Conservation (phyloP, 202 grass and related monocot genomes). For the Sporobolus alterniflorus region DNA sequence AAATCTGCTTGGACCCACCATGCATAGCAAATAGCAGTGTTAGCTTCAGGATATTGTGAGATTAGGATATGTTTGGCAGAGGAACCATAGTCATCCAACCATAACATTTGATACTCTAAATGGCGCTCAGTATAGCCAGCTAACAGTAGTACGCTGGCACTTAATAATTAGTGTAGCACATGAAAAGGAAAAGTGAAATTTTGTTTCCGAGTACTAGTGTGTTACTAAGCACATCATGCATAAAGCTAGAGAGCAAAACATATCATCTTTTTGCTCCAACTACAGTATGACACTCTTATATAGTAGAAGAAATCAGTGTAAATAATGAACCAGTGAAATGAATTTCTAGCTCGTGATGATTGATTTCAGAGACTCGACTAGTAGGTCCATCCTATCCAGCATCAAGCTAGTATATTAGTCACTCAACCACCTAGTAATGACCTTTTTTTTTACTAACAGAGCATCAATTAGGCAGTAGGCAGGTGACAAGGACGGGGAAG, state of each 20-base stretch:
- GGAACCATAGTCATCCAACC: background rate
- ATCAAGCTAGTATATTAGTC: no score
- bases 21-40: background rate
- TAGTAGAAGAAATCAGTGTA: background rate
- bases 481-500: background rate
- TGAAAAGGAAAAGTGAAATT: background rate
- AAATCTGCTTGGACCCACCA: slow-evolving; percentile 61
- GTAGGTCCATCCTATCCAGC: no score
- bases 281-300: background rate
- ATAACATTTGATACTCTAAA: no score
- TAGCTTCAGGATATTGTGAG: background rate
- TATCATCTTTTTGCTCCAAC: background rate
- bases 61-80: background rate
- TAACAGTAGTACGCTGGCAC: background rate
- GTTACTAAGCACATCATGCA: background rate
- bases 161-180: background rate
- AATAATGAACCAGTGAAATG: background rate
- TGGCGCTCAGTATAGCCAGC: no score
- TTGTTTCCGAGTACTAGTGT: background rate
- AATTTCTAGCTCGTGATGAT: no score
- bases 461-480: background rate
- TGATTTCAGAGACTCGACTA: no score
- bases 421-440: no score
- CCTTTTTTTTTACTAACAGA: background rate
- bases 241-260: background rate